A percentile compares a stretch with the other conserved stretches of the same genome.
Evolutionary conservation across 129 eudicot species (phyloP).

Genomic region (Smallanthus sonchifolius): DNA sequence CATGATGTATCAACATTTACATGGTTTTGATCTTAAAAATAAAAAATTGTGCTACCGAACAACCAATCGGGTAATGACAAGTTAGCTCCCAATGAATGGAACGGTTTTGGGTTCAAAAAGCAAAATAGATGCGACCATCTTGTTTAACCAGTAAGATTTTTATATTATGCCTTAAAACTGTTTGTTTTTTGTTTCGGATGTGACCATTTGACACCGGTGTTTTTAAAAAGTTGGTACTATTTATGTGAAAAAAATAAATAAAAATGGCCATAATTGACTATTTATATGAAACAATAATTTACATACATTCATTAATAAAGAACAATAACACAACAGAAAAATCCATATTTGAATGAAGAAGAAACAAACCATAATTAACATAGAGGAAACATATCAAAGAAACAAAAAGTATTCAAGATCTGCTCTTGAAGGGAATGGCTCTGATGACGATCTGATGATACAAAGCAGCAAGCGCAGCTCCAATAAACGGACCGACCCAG

Average conservation of each 20-base stretch:
- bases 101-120: background rate
- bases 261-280: background rate
- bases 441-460: constrained; percentile 56
- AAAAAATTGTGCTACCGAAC: too few relatives aligned
- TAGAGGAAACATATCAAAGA: background rate
- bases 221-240: too few relatives aligned
- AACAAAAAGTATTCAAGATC: constrained; percentile 24
- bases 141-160: background rate
- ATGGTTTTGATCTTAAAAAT: too few relatives aligned
- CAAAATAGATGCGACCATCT: background rate
- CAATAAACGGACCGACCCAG: constrained; percentile 69
- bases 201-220: background rate
- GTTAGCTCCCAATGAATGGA: background rate
- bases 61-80: background rate
- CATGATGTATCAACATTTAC: background rate
- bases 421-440: constrained; percentile 63
- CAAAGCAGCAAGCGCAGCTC: constrained; percentile 67
- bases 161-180: background rate
- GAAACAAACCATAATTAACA: constrained; percentile 10
- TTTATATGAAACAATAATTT: constrained; percentile 1
- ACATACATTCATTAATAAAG: background rate
- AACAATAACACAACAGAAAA: background rate
- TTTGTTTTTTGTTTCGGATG: background rate
- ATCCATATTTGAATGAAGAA: constrained; percentile 12
- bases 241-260: too few relatives aligned